Percentiles rank a stretch among this genome's conserved stretches.
phyloP scores from a whole-genome alignment of 805 yeast genomes.

The Starmerella potacharoeniae region DNA sequence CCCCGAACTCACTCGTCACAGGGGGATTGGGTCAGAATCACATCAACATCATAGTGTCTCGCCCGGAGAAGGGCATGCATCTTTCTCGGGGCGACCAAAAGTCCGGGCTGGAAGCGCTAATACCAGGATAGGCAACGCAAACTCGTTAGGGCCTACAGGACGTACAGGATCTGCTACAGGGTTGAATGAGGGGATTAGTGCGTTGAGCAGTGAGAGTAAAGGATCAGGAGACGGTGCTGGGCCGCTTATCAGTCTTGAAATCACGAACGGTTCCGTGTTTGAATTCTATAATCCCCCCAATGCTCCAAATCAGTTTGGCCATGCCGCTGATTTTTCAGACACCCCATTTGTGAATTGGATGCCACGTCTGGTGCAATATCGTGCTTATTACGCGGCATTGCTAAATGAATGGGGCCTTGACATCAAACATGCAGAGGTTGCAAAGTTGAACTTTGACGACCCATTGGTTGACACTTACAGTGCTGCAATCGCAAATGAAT shows the following conservation, averaged over 20 bases:
- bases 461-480: conserved; percentile 3
- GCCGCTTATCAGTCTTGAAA: background rate
- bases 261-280: background rate
- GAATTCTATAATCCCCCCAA: background rate
- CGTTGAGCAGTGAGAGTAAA: background rate
- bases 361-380: conserved; percentile 27
- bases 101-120: background rate
- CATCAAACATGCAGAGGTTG: conserved; percentile 62
- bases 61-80: background rate
- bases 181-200: background rate
- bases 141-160: background rate
- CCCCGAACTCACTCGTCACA: background rate
- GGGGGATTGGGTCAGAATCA: background rate
- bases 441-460: conserved; percentile 48
- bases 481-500: background rate
- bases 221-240: background rate
- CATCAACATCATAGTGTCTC: background rate
- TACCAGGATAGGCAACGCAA: background rate
- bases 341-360: conserved; percentile 6
- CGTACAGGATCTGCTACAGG: background rate
- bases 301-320: background rate
- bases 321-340: background rate
- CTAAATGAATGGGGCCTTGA: conserved; percentile 76
- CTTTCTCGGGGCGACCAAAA: background rate
- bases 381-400: conserved; percentile 67